Evolutionary conservation across 2,329 filamentous ascomycete genomes (phyloP), one percentile per base, ranked within the genome.

Genomic region (Zasmidium angulare): DNA sequence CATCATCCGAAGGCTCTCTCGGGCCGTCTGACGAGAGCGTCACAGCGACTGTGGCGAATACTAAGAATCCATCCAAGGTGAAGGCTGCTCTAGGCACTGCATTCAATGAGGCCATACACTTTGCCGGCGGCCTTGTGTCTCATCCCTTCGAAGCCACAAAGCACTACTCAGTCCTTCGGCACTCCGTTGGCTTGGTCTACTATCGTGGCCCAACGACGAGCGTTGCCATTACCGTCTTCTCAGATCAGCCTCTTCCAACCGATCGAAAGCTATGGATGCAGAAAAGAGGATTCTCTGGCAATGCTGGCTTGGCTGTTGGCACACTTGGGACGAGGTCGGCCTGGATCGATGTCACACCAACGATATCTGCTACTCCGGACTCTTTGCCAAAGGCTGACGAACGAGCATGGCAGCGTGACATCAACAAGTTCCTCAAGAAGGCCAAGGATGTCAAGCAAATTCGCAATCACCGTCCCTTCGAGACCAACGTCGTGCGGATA

Each of bases 311-410:
- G 83, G 80, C 81, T 6, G 75, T 86, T 24, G 88, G 88, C 69
- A 83, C 86, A 1, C 74, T 89, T 36, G 83, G 86, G 7, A 79
- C 82, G 0, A 84, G 80, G 12, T 78, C 80, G 7, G 79, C 76
- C 66, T 90, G 88, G 88, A 76, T 90, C 12, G 82, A 90, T 59
- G 87, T 90, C 1, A 90, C 88, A 0, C 88, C 88, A 0, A 76
- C 76, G 0, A 72, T 78, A 1, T 77, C 77, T 21, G 78, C 83
- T 0, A 68, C 71, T 0, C 67, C 78, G 0, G 75, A 81, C 0
- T 80, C 86, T 50, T 67, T 90, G 1, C 75, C 81, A 0, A 76
- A 78, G 0, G 75, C 74, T 0, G 85, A 89, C 36, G 88, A 90
- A 69, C 80, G 87, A 1, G 84, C 81, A 0, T 88, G 87, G 76